phyloP scores from a whole-genome alignment of 2,329 filamentous ascomycete species.

The Aspergillus aculeatus region DNA sequence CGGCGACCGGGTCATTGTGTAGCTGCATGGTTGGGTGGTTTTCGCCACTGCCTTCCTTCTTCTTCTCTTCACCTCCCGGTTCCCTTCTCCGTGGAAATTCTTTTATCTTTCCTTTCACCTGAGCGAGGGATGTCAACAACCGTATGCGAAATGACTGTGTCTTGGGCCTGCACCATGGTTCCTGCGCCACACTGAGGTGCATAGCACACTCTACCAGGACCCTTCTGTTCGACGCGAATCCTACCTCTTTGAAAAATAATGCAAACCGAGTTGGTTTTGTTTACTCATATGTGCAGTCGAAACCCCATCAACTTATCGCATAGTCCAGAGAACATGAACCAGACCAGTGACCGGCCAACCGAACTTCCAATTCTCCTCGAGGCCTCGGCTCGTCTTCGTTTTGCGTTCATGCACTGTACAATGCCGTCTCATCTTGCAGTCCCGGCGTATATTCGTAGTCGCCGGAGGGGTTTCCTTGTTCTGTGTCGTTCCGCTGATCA shows the following conservation, averaged over 20 bases:
- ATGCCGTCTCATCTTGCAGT: no score
- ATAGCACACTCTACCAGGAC: not conserved
- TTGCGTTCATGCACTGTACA: no score
- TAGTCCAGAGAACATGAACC: no score
- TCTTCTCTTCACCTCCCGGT: not conserved
- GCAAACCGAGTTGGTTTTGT: not conserved
- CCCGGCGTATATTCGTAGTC: no score
- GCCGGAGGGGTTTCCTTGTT: no score
- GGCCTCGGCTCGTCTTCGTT: no score
- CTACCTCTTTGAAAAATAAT: not conserved
- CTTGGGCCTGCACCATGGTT: not conserved
- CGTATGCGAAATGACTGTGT: not conserved
- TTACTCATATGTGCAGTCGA: no score
- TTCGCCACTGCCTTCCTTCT: not conserved
- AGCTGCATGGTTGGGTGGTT: not conserved
- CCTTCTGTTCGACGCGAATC: not conserved
- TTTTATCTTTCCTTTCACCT: not conserved
- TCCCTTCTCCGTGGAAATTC: not conserved
- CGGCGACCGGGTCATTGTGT: not conserved
- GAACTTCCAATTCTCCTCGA: no score
- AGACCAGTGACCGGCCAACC: no score
- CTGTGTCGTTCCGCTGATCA: no score
- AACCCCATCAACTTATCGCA: no score
- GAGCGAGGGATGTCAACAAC: not conserved
- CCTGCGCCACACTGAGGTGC: not conserved